Conservation (phyloP, 176 grass and related monocot species). For the Pharus latifolius region DNA sequence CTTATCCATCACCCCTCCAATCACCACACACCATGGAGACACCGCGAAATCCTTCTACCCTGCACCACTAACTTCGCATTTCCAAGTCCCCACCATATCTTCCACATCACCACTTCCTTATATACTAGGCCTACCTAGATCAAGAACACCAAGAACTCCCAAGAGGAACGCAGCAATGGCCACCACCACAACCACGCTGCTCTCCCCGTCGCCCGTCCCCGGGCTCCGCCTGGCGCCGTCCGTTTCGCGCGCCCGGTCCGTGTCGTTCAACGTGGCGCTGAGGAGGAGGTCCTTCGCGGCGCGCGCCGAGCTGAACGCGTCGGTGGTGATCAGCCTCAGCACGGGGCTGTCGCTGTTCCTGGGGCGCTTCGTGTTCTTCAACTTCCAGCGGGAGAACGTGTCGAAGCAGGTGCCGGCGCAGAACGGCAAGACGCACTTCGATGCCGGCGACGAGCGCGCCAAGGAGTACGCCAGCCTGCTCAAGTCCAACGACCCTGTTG, state of each 20-base stretch:
- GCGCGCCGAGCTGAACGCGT: slow-evolving; percentile 64
- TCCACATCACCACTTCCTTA: slow-evolving; percentile 24
- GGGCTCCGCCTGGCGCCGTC: slow-evolving; percentile 49
- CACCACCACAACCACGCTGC: slow-evolving; percentile 26
- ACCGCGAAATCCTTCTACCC: not conserved
- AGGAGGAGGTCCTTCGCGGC: slow-evolving; percentile 22
- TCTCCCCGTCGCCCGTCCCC: slow-evolving; percentile 33
- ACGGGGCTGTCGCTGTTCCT: slow-evolving; percentile 93
- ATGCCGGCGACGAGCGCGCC: slow-evolving; percentile 82
- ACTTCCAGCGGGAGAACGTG: slow-evolving; percentile 99
- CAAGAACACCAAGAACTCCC: not conserved
- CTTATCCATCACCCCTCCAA: slow-evolving; percentile 58
- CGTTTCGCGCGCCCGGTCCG: not conserved
- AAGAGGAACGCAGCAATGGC: slow-evolving; percentile 10
- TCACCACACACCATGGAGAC: slow-evolving; percentile 31
- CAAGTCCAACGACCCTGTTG: slow-evolving; percentile 96
- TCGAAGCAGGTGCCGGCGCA: slow-evolving; percentile 94
- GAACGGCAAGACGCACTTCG: slow-evolving; percentile 95
- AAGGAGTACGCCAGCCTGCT: slow-evolving; percentile 76
- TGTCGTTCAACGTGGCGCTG: slow-evolving; percentile 3
- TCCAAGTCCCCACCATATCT: slow-evolving; percentile 17
- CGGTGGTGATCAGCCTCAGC: slow-evolving; percentile 96
- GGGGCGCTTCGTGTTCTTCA: slow-evolving; percentile 98
- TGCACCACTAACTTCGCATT: slow-evolving; percentile 30
- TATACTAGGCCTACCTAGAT: not conserved